These are phyloP conservation scores for Mortierella sp. DNA, from an alignment of 371 early-diverging fungal species.

Conservation along the genomic window DNA sequence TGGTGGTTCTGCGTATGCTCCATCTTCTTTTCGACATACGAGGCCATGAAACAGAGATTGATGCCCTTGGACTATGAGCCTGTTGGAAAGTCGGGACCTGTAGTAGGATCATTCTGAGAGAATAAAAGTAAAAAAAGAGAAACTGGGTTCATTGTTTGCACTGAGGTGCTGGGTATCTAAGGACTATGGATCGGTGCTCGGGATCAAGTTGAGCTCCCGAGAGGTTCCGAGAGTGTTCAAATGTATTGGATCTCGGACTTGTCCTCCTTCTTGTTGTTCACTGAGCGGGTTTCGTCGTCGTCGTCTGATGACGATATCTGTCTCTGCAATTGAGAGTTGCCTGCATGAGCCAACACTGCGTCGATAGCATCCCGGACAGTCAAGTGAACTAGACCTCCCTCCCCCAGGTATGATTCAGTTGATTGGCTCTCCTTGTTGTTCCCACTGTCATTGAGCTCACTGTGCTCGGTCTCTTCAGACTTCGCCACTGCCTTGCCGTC, in stretches of 20 bases:
- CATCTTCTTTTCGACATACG: constrained; percentile 84
- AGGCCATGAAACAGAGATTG: constrained; percentile 66
- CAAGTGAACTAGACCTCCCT: constrained; percentile 43
- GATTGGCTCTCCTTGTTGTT: background rate
- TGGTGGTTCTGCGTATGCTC: constrained; percentile 88
- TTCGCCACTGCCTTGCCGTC: background rate
- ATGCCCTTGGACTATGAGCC: constrained; percentile 52
- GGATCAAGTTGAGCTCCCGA: too few relatives aligned
- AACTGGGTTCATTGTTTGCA: background rate
- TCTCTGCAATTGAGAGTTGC: background rate
- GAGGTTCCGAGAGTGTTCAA: constrained; percentile 4
- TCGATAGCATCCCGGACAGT: constrained; percentile 51
- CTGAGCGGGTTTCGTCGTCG: background rate
- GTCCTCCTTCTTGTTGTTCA: constrained; percentile 5
- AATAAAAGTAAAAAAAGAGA: constrained; percentile 3
- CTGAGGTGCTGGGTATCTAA: background rate
- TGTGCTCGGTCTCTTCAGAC: constrained; percentile 1
- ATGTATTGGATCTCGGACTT: constrained; percentile 23
- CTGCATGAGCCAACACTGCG: constrained; percentile 24
- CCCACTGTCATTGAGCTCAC: background rate
- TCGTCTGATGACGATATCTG: background rate
- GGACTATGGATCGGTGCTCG: too few relatives aligned
- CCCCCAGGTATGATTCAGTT: constrained; percentile 31
- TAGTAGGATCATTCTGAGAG: constrained; percentile 8
- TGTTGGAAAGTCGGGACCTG: background rate